Base-by-base conservation (phyloP, 208 protist species). In the Acanthamoeba lenticulata region DNA sequence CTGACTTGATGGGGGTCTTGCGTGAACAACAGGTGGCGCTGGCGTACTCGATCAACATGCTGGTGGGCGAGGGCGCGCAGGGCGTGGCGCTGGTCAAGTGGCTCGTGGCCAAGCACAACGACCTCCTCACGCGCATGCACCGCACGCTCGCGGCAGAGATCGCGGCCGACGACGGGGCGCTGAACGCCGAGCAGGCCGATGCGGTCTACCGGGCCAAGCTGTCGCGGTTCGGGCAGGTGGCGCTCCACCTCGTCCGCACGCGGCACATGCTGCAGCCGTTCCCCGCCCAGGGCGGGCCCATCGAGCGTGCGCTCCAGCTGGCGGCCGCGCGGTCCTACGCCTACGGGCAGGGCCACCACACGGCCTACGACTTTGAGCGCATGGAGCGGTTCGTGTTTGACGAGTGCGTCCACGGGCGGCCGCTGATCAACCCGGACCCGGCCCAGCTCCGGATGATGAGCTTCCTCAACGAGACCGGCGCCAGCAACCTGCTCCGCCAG, bases 1-100 rank as follows among this genome's bases (percentile, higher is more conserved):
- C 38, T 29, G 38, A 34, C 29, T 0, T 11, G 21, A 17, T 34
- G 29, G 9, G 45, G n/a, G 15, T 13, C 36, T 32, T 29, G 24
- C 36, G 69, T 32, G n/a, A 13, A 79, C 9, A 44, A 79, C 44
- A 88, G 79, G 79, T 60, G 27, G n/a, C 79, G 29, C 49, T 88
- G 36, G 34, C 55, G n/a, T 88, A 88, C 55, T 88, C 79, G 27
- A 24, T 88, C 45, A 88, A 60, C 29, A 62, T 32, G 27, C 79
- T 60, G 42, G 49, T 88, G 27, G 79, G 49, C 27, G 79, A 88
- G 32, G 79, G 79, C 7, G n/a, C 42, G 49, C 79, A 88, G 44
- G 79, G 79, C 7, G 79, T 88, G 40, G 79, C 79, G 5, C 49
- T 88, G 40, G 34, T 88, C 45, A 88, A 88, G 17, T 88, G 79